phyloP scores from a whole-genome alignment of 2,329 filamentous ascomycete species.

The Cadophora malorum region DNA sequence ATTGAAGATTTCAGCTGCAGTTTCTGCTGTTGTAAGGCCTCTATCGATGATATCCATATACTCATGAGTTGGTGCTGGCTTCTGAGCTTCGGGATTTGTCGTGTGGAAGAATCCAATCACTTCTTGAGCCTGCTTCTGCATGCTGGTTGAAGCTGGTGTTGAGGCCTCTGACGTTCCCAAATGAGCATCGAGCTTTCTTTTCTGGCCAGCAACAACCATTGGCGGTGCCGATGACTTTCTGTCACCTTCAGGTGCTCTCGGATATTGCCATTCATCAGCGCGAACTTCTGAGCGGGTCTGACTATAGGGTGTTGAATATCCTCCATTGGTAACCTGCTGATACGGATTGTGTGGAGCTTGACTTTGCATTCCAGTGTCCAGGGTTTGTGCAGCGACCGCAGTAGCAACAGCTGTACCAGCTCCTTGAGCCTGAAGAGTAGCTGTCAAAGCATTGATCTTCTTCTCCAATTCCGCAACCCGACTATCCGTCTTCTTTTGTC shows the following conservation, averaged over 20 bases:
- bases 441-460: constrained; percentile 51
- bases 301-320: constrained; percentile 37
- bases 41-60: constrained; percentile 58
- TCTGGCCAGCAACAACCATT: constrained; percentile 46
- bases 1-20: constrained; percentile 61
- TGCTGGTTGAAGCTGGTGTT: not conserved
- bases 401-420: constrained; percentile 26
- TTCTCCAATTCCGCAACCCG: constrained; percentile 53
- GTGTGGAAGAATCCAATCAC: constrained; percentile 13
- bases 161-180: constrained; percentile 28
- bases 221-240: constrained; percentile 39
- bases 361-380: constrained; percentile 11
- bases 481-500: constrained; percentile 53
- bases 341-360: constrained; percentile 38
- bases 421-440: constrained; percentile 45
- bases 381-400: not conserved
- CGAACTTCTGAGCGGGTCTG: constrained; percentile 34
- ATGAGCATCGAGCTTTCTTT: constrained; percentile 43
- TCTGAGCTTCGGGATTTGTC: constrained; percentile 1
- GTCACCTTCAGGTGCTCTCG: constrained; percentile 39
- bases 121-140: constrained; percentile 21
- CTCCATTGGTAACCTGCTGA: constrained; percentile 45
- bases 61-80: constrained; percentile 37
- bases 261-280: constrained; percentile 41
- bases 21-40: constrained; percentile 61